Evolutionary conservation across 257 asterid species (phyloP).

Genomic region (Solanum rostratum): DNA sequence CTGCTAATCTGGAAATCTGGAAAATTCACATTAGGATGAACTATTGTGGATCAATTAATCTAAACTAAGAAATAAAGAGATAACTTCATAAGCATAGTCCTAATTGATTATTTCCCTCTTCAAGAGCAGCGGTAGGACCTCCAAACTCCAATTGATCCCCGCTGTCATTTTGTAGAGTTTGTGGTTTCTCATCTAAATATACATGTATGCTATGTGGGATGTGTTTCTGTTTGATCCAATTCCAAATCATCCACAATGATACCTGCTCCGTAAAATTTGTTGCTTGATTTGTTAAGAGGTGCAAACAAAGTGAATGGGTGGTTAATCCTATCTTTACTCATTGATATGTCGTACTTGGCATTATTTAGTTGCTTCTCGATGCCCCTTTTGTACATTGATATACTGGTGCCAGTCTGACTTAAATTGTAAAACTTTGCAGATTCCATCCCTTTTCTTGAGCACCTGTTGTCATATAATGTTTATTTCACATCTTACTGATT

Average conservation of each 20-base stretch:
- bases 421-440: not conserved
- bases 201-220: not conserved
- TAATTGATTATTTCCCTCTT: not conserved
- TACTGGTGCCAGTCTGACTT: not conserved
- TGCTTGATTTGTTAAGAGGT: not conserved
- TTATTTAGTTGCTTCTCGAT: not conserved
- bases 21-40: no score
- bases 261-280: not conserved
- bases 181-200: not conserved
- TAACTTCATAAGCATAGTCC: no score
- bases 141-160: not conserved
- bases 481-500: not conserved
- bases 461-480: not conserved
- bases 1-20: no score
- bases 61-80: no score
- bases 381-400: not conserved
- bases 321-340: not conserved
- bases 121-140: not conserved
- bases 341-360: not conserved
- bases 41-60: no score
- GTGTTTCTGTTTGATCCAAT: not conserved
- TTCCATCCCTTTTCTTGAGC: not conserved
- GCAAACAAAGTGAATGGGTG: not conserved
- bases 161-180: not conserved
- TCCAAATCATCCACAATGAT: not conserved